These are phyloP conservation scores for Aspergillus tanneri DNA, from an alignment of 2,329 filamentous ascomycete genomes.

Conservation along the genomic window DNA sequence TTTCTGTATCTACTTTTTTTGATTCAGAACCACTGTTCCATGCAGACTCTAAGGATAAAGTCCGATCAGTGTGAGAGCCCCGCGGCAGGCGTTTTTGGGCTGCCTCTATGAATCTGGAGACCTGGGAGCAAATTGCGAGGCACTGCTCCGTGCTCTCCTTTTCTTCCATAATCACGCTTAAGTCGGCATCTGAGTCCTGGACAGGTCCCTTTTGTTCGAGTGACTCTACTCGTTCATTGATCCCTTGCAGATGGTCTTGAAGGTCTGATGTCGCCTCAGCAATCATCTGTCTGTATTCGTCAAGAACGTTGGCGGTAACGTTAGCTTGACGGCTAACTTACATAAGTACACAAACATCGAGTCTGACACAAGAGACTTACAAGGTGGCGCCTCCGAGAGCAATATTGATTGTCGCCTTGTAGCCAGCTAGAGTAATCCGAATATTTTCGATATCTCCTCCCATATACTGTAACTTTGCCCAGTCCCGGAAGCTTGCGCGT, in stretches of 20 bases:
- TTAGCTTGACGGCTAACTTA: conserved; percentile 18
- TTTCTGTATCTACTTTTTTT: conserved; percentile 4
- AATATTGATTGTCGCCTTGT: conserved; percentile 30
- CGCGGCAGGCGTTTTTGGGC: conserved; percentile 16
- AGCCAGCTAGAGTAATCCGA: conserved; percentile 21
- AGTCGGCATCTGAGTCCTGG: not conserved
- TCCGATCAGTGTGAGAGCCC: not conserved
- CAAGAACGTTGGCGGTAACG: conserved; percentile 25
- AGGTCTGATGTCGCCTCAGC: conserved; percentile 35
- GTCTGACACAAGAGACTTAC: conserved; percentile 17
- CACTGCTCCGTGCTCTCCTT: conserved; percentile 37
- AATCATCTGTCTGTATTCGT: conserved; percentile 37
- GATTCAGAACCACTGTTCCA: too few species aligned
- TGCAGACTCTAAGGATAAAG: not conserved
- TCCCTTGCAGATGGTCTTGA: conserved; percentile 33
- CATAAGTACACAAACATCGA: conserved; percentile 2
- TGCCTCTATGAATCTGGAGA: conserved; percentile 34
- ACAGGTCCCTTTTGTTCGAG: not conserved
- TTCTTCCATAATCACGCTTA: conserved; percentile 31
- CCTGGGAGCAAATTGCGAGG: conserved; percentile 34
- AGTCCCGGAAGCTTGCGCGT: conserved; percentile 20
- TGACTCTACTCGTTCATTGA: conserved; percentile 30
- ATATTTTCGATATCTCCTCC: conserved; percentile 23
- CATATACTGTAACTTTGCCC: conserved; percentile 14
- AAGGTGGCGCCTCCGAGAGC: conserved; percentile 28